Evolutionary conservation across 2,329 filamentous ascomycete genomes (phyloP), one percentile per base, ranked within the genome.

Genomic region (Hypoxylon sp.): DNA sequence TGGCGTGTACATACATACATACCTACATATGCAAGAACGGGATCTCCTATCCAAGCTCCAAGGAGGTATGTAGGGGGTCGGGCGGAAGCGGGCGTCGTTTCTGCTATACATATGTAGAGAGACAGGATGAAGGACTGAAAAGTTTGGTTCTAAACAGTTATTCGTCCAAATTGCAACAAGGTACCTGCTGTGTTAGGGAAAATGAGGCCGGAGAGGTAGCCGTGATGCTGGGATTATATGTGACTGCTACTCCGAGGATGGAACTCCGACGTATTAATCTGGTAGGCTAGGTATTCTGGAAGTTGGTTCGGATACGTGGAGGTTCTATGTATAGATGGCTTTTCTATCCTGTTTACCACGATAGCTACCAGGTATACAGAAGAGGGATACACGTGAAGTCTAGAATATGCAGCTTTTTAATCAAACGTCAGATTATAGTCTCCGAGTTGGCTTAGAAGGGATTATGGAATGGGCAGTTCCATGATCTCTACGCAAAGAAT

Each of bases 381-480:
- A n/a, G 13, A n/a, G 13, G 54, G 31, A 35, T 13, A 11, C 40
- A 44, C 40, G 40, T 44, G 8, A 44, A 55, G 44, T 54, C 62
- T 69, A 61, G 63, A 66, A 37, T 58, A 56, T 57, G 44, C 51
- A 58, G 27, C 30, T 42, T 44, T 44, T 40, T 49, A 66, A 61
- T 58, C 51, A 54, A 58, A 55, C 27, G 46, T 58, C 55, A 66
- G 51, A 57, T 54, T 35, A 50, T 57, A 56, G 44, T 61, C 31
- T 61, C 59, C 59, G 55, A 33, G 25, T 57, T 64, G 50, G 50
- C 63, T 69, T 49, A 64, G 59, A 69, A 57, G 55, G 63, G 63
- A 55, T 17, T 17, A 46, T 69, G 60, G 67, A 67, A 63, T 61
- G 49, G n/a, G 35, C 27, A 49, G 33, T 58, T 48, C 58, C 46